Evolutionary conservation across 139 green algal genomes (phyloP).

Genomic region (Auxenochlorella pyrenoidosa): DNA sequence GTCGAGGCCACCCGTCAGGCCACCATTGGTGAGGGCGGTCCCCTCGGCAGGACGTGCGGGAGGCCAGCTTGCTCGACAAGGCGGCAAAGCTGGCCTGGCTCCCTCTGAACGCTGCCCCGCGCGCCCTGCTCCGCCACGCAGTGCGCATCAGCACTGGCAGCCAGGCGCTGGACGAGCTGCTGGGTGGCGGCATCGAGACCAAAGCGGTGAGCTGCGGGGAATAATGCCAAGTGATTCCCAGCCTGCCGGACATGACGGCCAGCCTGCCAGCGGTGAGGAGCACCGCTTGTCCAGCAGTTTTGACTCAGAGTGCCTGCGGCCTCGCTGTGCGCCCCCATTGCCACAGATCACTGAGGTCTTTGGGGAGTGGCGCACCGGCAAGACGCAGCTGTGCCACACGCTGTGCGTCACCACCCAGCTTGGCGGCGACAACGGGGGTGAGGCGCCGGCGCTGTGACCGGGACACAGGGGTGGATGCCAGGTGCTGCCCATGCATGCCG

Average conservation of each 20-base stretch:
- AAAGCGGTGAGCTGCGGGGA: constrained; percentile 68
- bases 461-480: background rate
- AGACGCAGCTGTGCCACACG: constrained; percentile 90
- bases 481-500: background rate
- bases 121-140: background rate
- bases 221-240: too few relatives aligned
- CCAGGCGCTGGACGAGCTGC: constrained; percentile 77
- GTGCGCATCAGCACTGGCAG: constrained; percentile 51
- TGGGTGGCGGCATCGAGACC: constrained; percentile 88
- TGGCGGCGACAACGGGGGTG: constrained; percentile 29
- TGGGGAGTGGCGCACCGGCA: constrained; percentile 86
- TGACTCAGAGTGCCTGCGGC: background rate
- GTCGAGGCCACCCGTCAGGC: constrained; percentile 35
- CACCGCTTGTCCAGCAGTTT: too few relatives aligned
- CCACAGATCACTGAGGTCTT: constrained; percentile 85
- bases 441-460: background rate
- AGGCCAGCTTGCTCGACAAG: background rate
- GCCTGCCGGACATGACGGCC: too few relatives aligned
- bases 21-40: background rate
- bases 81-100: too few relatives aligned
- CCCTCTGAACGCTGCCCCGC: background rate
- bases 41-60: background rate
- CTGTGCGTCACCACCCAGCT: constrained; percentile 86
- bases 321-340: background rate
- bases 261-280: too few relatives aligned